A percentile compares a stretch with the other conserved stretches of the same genome.
Evolutionary conservation across 768 basidiomycete genomes (phyloP).

Genomic region (Lactarius evosmus): DNA sequence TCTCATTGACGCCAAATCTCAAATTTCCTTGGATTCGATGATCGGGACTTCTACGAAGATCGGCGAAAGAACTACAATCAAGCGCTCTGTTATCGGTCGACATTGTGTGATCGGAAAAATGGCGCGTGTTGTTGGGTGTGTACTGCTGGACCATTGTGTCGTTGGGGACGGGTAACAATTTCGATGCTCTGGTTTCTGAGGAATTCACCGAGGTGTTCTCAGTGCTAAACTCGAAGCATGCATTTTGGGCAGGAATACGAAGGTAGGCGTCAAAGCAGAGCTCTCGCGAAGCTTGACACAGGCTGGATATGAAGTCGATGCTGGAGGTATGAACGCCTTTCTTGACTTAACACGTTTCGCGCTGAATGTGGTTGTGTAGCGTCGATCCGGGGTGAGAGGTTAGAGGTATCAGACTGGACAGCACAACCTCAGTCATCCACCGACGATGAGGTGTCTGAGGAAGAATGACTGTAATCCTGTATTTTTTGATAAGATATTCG

Average conservation of each 20-base stretch:
- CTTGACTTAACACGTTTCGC: background rate
- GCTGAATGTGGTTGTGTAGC: conserved; percentile 39
- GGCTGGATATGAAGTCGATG: conserved; percentile 69
- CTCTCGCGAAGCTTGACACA: conserved; percentile 68
- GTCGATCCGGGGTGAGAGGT: conserved; percentile 51
- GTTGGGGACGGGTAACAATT: conserved; percentile 75
- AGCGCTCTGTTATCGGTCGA: conserved; percentile 50
- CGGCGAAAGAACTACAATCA: conserved; percentile 75
- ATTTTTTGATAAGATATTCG: background rate
- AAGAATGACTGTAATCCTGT: conserved; percentile 16
- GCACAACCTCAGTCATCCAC: conserved; percentile 34
- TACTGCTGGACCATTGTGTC: conserved; percentile 86
- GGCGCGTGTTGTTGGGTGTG: conserved; percentile 78
- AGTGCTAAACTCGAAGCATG: conserved; percentile 77
- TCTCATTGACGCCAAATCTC: conserved; percentile 75
- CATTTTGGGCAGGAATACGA: conserved; percentile 72
- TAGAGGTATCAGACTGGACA: conserved; percentile 57
- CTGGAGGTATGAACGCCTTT: conserved; percentile 46
- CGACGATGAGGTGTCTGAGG: conserved; percentile 27
- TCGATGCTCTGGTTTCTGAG: background rate
- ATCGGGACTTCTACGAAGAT: conserved; percentile 82
- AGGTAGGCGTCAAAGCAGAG: conserved; percentile 66
- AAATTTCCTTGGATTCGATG: conserved; percentile 79
- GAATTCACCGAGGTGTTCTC: conserved; percentile 14
- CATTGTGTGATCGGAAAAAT: conserved; percentile 84